Conservation (phyloP, 177 flowering plant genomes). For the Tripterygium wilfordii region DNA sequence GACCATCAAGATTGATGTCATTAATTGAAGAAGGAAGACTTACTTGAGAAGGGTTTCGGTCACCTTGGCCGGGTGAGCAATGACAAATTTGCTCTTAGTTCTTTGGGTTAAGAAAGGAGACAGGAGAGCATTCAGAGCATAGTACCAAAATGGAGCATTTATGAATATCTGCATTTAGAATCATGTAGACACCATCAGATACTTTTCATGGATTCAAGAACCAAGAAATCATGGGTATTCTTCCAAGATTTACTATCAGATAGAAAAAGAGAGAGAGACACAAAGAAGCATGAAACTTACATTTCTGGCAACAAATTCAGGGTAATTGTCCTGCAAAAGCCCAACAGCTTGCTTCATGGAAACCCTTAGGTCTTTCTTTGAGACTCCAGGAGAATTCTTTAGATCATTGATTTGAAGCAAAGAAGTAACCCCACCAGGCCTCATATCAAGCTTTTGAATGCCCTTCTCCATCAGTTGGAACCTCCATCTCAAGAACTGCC, state of each 20-base stretch:
- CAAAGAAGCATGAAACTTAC: constrained; percentile 29
- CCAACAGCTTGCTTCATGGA: constrained; percentile 55
- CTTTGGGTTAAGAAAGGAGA: constrained; percentile 27
- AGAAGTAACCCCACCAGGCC: constrained; percentile 55
- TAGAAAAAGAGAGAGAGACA: not conserved
- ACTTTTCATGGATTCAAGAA: not conserved
- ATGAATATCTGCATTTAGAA: constrained; percentile 21
- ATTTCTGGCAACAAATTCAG: constrained; percentile 80
- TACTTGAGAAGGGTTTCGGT: constrained; percentile 25
- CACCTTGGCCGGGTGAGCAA: constrained; percentile 21
- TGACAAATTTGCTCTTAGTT: constrained; percentile 29
- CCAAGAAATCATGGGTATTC: not conserved
- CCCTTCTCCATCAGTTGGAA: constrained; percentile 59
- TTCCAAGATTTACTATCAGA: not conserved
- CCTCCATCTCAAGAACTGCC: constrained; percentile 62
- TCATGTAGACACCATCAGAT: not conserved
- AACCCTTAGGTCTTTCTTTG: constrained; percentile 61
- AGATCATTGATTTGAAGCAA: constrained; percentile 78
- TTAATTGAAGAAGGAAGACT: no score
- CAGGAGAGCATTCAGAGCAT: constrained; percentile 14
- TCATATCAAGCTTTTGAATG: constrained; percentile 58
- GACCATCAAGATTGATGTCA: no score
- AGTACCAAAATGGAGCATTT: constrained; percentile 33
- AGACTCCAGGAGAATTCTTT: constrained; percentile 62
- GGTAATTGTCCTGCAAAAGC: constrained; percentile 81